Base-by-base conservation (phyloP, 495 filamentous ascomycete genomes). In the Xylaria flabelliformis region DNA sequence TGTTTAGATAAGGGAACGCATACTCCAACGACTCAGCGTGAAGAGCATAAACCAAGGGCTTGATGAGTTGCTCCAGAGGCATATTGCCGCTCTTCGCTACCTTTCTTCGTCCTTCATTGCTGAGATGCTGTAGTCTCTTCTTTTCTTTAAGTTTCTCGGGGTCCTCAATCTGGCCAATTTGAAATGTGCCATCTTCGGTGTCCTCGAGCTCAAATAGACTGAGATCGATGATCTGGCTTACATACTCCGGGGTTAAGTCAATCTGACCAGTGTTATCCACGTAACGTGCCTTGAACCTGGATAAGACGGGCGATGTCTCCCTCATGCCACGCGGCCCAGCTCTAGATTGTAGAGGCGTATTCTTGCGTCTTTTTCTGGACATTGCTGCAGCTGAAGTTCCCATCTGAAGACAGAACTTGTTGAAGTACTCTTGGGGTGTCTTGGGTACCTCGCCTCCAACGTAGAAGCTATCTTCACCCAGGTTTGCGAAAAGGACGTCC, bases 371-470 rank as follows among this genome's bases (percentile, higher is more conserved):
- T 24, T 68, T 77, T 4, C 50, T 74, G 29, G 77, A 75, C 51
- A 81, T 77, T 34, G 63, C 67, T 2, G 74, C 71, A 2, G 75
- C 75, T 1, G 82, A 79, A 3, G 73, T 74, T 9, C 82, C 83
- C 74, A 82, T 77, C 44, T 78, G 79, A 13, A 85, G 72, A 13
- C 61, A 71, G 68, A 81, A 83, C 6, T 79, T 77, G 34, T 79
- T 82, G 44, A 80, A 74, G 62, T 79, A 83, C 0, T 76, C 79
- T 0, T 77, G 70, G 4, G 65, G 50, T 15, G 34, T 73, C 32
- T 26, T 73, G 0, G 83, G 83, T 9, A 64, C 29, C 9, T 76
- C 72, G 13, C 76, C 81, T 13, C 72, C 74, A 0, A 80, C 77
- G 58, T 81, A 82, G 61, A 84, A 77, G 44, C 70, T 74, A 0